Evolutionary conservation across 148 eudicot species (phyloP).

Genomic region (Nyssa sinensis): DNA sequence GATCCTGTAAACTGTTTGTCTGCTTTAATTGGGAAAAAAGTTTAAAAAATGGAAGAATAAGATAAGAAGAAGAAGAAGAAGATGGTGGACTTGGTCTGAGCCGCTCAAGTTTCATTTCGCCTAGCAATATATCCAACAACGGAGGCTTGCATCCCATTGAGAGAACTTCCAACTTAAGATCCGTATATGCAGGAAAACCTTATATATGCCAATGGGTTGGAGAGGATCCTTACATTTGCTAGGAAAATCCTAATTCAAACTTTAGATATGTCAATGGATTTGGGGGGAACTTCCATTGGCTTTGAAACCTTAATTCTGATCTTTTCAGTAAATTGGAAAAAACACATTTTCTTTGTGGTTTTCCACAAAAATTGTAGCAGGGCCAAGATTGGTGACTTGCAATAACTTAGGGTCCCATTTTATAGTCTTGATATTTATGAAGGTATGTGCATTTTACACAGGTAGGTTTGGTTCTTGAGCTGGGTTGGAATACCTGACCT

Average conservation of each 20-base stretch:
- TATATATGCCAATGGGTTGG: background rate
- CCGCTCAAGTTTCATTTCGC: background rate
- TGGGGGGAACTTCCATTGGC: background rate
- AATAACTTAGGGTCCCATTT: too few species aligned
- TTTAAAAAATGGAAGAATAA: background rate
- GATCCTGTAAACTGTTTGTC: too few species aligned
- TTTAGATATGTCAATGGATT: background rate
- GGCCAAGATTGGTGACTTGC: background rate
- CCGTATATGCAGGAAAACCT: background rate
- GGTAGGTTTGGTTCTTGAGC: background rate
- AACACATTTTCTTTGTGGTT: too few species aligned
- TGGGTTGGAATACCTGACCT: background rate
- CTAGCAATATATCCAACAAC: background rate
- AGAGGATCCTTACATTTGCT: background rate
- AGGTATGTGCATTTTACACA: background rate
- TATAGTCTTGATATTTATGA: too few species aligned
- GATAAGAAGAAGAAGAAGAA: background rate
- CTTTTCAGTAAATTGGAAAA: background rate
- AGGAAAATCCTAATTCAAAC: background rate
- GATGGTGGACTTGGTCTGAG: background rate
- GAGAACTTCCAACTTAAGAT: background rate
- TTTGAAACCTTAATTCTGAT: slow-evolving; percentile 4
- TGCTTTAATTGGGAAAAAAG: background rate
- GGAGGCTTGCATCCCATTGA: too few species aligned
- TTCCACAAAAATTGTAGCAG: background rate